Percentiles rank a stretch among this genome's conserved stretches.
Evolutionary conservation across 192 early-diverging fungal species (phyloP).

Genomic region (Thamnidium elegans): DNA sequence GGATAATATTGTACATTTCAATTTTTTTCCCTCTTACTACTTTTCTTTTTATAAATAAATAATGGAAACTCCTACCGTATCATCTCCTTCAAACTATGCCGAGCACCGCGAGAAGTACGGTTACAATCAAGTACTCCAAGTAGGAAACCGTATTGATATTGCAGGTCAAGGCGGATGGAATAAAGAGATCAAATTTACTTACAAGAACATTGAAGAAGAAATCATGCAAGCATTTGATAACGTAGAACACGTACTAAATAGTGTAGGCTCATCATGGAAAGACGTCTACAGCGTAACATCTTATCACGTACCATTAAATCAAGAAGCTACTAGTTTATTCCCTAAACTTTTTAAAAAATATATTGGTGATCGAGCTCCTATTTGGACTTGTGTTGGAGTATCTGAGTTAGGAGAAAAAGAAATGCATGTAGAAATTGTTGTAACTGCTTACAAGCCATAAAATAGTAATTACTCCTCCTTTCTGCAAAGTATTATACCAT

Average conservation of each 20-base stretch:
- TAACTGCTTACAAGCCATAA: background rate
- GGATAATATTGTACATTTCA: too few relatives aligned
- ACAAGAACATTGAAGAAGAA: constrained; percentile 4
- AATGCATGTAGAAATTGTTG: constrained; percentile 12
- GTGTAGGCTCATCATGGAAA: background rate
- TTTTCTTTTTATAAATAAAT: background rate
- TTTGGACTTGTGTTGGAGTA: constrained; percentile 9
- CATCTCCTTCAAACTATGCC: background rate
- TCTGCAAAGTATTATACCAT: too few relatives aligned
- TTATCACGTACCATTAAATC: constrained; percentile 1
- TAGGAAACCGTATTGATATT: constrained; percentile 6
- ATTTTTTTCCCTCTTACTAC: too few relatives aligned
- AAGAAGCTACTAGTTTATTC: background rate
- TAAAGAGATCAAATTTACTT: constrained; percentile 5
- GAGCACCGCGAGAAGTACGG: background rate
- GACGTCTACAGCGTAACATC: background rate
- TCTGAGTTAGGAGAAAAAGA: background rate
- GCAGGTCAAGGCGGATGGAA: constrained; percentile 3
- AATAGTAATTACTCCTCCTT: too few relatives aligned
- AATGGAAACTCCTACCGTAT: background rate
- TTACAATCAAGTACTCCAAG: constrained; percentile 5
- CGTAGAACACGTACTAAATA: background rate
- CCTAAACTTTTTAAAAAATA: constrained; percentile 8
- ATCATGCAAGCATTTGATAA: constrained; percentile 2
- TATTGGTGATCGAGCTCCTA: background rate